These are phyloP conservation scores for Entomophthora muscae DNA, from an alignment of 371 early-diverging fungal genomes.

Conservation along the genomic window DNA sequence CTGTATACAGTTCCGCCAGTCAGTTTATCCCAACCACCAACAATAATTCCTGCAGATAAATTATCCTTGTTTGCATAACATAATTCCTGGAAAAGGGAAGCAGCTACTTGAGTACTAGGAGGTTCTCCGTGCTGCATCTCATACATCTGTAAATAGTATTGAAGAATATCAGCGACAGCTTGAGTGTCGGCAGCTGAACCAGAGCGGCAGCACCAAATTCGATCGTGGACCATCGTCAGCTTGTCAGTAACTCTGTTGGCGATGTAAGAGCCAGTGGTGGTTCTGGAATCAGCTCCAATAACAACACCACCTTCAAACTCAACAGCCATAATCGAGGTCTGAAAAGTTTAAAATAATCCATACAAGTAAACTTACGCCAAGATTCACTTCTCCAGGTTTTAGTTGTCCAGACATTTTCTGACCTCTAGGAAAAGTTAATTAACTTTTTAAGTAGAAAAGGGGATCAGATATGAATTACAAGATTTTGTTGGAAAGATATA, in stretches of 20 bases:
- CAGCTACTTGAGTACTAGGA: conserved; percentile 84
- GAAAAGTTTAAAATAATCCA: conserved; percentile 8
- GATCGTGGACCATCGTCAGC: conserved; percentile 91
- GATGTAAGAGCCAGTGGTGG: conserved; percentile 90
- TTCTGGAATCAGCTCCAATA: conserved; percentile 97
- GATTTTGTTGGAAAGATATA: too few relatives aligned
- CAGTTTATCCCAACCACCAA: conserved; percentile 95
- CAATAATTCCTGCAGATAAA: conserved; percentile 94
- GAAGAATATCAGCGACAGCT: conserved; percentile 91
- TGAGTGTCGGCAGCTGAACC: conserved; percentile 99
- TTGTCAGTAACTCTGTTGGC: conserved; percentile 98
- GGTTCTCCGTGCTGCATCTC: conserved; percentile 69
- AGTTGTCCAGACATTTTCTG: conserved; percentile 26
- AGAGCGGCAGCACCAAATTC: conserved; percentile 94
- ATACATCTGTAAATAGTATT: conserved; percentile 81
- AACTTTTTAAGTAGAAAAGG: too few relatives aligned
- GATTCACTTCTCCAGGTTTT: conserved; percentile 87
- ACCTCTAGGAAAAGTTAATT: too few relatives aligned
- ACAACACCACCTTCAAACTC: conserved; percentile 90
- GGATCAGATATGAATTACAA: too few relatives aligned
- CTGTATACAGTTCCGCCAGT: conserved; percentile 86
- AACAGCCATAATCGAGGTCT: conserved; percentile 99
- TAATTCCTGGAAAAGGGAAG: conserved; percentile 81
- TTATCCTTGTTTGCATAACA: conserved; percentile 89
- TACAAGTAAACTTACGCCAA: conserved; percentile 50